phyloP scores from a whole-genome alignment of 2,329 filamentous ascomycete genomes.

The Cyphellophora europaea region DNA sequence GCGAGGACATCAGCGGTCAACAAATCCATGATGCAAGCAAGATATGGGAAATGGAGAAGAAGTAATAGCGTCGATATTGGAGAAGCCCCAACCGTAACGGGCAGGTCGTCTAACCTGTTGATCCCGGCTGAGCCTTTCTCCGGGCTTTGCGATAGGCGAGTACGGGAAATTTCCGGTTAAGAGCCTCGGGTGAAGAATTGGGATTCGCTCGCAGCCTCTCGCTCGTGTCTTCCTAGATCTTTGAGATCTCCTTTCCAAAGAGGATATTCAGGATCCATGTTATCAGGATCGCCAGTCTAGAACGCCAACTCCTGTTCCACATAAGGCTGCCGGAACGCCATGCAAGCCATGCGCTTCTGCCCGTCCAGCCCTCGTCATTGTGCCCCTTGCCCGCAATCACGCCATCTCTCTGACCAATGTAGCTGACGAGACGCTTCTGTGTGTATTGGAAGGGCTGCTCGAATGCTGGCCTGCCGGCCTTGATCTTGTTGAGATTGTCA shows the following conservation, averaged over 20 bases:
- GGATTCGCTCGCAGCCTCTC: no score
- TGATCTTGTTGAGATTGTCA: constrained; percentile 10
- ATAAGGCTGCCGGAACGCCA: constrained; percentile 31
- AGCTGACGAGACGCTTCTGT: constrained; percentile 29
- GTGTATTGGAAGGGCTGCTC: constrained; percentile 27
- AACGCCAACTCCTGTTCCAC: constrained; percentile 27
- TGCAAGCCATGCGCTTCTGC: constrained; percentile 32
- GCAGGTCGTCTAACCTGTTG: no score
- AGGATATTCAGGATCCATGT: constrained; percentile 25
- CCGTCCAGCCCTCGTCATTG: constrained; percentile 26
- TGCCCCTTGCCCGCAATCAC: constrained; percentile 27
- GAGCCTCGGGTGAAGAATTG: no score
- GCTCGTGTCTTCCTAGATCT: constrained; percentile 10
- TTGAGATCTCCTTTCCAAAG: constrained; percentile 26
- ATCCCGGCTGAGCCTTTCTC: no score
- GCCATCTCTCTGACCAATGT: constrained; percentile 33
- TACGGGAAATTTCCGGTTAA: no score
- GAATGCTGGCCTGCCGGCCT: constrained; percentile 2
- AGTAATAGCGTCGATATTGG: no score
- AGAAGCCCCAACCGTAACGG: no score
- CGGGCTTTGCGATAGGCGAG: no score
- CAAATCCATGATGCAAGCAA: no score
- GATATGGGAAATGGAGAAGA: no score
- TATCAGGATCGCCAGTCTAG: constrained; percentile 23
- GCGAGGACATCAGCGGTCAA: no score